These are phyloP conservation scores for Capillidium rhysosporum DNA, from an alignment of 371 early-diverging fungal species.

Conservation along the genomic window DNA sequence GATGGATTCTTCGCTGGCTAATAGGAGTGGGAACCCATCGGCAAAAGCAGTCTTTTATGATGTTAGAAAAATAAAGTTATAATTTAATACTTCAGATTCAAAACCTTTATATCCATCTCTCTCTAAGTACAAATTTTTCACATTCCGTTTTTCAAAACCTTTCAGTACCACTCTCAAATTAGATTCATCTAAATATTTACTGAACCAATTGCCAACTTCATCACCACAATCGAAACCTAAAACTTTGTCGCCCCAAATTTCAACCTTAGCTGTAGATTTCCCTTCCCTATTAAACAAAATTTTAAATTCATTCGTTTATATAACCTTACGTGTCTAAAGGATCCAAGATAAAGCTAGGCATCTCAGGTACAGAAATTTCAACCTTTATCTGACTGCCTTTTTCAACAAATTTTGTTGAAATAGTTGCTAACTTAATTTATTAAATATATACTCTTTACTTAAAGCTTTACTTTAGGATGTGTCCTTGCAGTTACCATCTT, in stretches of 20 bases:
- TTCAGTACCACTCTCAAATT: conserved; percentile 5
- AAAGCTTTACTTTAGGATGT: conserved; percentile 7
- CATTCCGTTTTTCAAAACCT: not conserved
- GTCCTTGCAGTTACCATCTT: conserved; percentile 6
- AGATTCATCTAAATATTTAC: conserved; percentile 2
- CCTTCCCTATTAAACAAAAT: not conserved
- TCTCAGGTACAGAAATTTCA: not conserved
- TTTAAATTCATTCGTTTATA: not conserved
- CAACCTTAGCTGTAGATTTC: not conserved
- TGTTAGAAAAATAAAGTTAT: not conserved
- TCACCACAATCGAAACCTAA: conserved; percentile 9
- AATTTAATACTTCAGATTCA: not conserved
- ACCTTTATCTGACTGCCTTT: not conserved
- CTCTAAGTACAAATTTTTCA: not conserved
- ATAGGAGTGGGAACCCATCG: conserved; percentile 17
- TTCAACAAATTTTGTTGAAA: not conserved
- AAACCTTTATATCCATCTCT: not conserved
- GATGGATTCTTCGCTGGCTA: conserved; percentile 15
- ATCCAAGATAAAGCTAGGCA: not conserved
- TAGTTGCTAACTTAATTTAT: not conserved
- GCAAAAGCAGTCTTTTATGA: conserved; percentile 15
- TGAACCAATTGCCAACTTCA: conserved; percentile 9
- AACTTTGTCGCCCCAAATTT: conserved; percentile 3
- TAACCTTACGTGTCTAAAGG: not conserved
- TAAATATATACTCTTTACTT: not conserved